Base-by-base conservation (phyloP, 2,329 filamentous ascomycete genomes). In the Monilinia fructicola region DNA sequence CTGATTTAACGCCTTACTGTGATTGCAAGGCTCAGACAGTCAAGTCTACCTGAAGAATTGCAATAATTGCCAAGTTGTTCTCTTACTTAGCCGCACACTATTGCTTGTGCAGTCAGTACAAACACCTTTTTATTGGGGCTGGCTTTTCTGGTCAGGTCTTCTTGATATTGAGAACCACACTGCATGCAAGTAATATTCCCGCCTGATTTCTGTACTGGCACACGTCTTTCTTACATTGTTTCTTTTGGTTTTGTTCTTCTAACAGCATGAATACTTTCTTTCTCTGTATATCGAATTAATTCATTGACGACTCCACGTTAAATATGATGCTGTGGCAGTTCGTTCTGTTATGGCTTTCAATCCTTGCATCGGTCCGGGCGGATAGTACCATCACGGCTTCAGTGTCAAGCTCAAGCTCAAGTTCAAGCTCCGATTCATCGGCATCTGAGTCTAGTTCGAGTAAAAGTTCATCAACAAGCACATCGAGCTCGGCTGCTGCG, bases 401-500 rank as follows among this genome's bases (percentile, higher is more conserved):
- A n/a, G 59, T 44, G 23, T 62, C 63, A 54, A 48, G 16, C 12
- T 26, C 44, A 38, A 62, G 56, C 60, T 46, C 48, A 38, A 62
- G 56, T 53, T 46, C 48, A 35, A 35, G 31, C 31, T 35, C 31
- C 14, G 26, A 10, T 38, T 54, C 64, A 61, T 42, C n/a, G 31
- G 28, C 12, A 54, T 23, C 38, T 21, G 21, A 35, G 21, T 53
- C 64, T 28, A 35, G 35, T 54, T 42, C 59, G 35, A 40, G 46
- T 18, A 42, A 31, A 62, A 40, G 48, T 42, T 63, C 60, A 69
- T 63, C 60, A n/a, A 63, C 67, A 9, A 70, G 59, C 14, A 70
- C 69, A 23, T 70, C 71, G 6, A 69, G 64, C 18, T 67, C 72
- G 14, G 66, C 73, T 2, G 67, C 54, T 52, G 52, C 71, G 16